phyloP scores from a whole-genome alignment of 345 rosid genomes.

The Pugionium cornutum region DNA sequence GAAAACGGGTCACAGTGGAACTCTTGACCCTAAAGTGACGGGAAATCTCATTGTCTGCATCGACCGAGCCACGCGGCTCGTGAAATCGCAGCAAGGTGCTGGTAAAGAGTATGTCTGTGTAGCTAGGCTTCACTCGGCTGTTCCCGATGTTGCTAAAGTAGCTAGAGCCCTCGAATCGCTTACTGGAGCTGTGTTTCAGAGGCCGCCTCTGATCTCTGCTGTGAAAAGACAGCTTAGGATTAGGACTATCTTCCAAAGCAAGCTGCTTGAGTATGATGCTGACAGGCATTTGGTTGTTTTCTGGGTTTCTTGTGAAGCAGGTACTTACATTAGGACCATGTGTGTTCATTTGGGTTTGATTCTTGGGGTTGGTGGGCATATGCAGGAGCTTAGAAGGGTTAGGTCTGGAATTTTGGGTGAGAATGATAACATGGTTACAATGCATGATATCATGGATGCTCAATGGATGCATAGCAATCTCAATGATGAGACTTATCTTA shows the following conservation, averaged over 20 bases:
- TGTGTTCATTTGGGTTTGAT: constrained; percentile 90
- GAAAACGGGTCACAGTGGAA: constrained; percentile 93
- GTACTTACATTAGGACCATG: constrained; percentile 92
- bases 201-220: constrained; percentile 90
- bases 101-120: constrained; percentile 96
- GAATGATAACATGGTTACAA: constrained; percentile 93
- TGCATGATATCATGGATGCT: constrained; percentile 99
- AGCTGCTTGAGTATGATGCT: constrained; percentile 76
- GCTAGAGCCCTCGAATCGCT: constrained; percentile 86
- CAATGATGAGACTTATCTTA: constrained; percentile 71
- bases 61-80: constrained; percentile 91
- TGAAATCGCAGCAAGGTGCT: constrained; percentile 95
- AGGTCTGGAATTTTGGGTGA: constrained; percentile 93
- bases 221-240: constrained; percentile 96
- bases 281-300: constrained; percentile 91
- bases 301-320: constrained; percentile 96
- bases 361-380: constrained; percentile 95
- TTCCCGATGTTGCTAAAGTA: constrained; percentile 79
- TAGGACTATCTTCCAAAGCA: constrained; percentile 84
- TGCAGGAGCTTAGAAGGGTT: constrained; percentile 95
- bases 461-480: constrained; percentile 74
- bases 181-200: constrained; percentile 92
- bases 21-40: constrained; percentile 93
- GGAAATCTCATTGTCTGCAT: constrained; percentile 92
- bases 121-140: constrained; percentile 86